Base-by-base conservation (phyloP, 345 rosid species). In the Stellera chamaejasme region DNA sequence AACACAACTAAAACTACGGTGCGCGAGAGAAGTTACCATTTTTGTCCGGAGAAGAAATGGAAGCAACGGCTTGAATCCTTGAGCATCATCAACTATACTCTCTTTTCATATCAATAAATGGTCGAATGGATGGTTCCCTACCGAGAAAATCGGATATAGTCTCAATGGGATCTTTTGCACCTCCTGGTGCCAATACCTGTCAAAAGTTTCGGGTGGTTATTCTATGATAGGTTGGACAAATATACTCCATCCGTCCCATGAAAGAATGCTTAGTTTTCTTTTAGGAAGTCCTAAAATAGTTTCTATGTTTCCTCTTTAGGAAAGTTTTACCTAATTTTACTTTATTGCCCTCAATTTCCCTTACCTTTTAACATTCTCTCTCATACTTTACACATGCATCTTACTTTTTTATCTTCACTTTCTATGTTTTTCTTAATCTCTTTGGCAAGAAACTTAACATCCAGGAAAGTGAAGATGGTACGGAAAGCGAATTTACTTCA, bases 171-270 rank as follows among this genome's bases (percentile, higher is more conserved):
- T 88, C 91, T 66, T 80, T 88, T 13, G 91, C 69, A 65, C 96
- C 96, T 71, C 99, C 97, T 0, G 79, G 84, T 11, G 89, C 84
- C 72, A 93, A 68, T 42, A 93, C 97, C 97, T 92, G 70, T 62
- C 58, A 63, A 46, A 27, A 77, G 60, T 62, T 55, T 47, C 3
- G 15, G 12, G 36, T 27, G 10, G 27, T 44, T 26, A 62, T 19
- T 2, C 26, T n/a, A 11, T 27, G 54, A 51, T 4, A 12, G 45
- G 47, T 28, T 43, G 6, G 8, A 10, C 8, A 10, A 32, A 32
- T 13, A 50, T 6, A 11, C 27, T 6, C 1, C 2, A 36, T 28
- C 44, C 16, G 27, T 54, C n/a, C 47, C 27, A 54, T 13, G 54
- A 10, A 3, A 12, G 42, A n/a, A 19, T 42, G 15, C 42, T 45